Conservation (phyloP, 768 basidiomycete genomes). For the Auricularia sp. region DNA sequence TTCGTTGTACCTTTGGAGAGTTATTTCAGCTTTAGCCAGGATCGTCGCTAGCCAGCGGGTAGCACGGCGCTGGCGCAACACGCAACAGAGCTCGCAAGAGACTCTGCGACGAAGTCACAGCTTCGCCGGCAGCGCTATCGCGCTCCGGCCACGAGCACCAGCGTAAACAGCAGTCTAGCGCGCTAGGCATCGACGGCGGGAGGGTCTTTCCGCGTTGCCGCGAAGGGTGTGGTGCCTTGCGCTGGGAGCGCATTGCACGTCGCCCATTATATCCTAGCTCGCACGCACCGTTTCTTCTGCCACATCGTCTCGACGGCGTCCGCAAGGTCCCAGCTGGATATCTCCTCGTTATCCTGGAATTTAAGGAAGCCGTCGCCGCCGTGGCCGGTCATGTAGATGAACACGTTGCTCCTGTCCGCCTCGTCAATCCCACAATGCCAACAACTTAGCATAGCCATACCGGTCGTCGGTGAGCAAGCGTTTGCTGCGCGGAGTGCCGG, state of each 20-base stretch:
- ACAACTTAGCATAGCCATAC: too few relatives aligned
- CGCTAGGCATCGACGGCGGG: too few relatives aligned
- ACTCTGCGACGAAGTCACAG: too few relatives aligned
- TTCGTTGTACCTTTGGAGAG: conserved; percentile 66
- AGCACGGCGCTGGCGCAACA: too few relatives aligned
- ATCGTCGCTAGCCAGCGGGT: too few relatives aligned
- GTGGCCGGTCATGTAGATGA: conserved; percentile 97
- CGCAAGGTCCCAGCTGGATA: conserved; percentile 93
- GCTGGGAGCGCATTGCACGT: background rate
- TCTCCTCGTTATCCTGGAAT: conserved; percentile 98
- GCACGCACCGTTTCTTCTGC: conserved; percentile 76
- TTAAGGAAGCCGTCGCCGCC: conserved; percentile 98
- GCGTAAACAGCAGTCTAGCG: too few relatives aligned
- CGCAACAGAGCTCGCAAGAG: too few relatives aligned
- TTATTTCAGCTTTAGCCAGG: background rate
- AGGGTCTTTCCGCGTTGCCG: too few relatives aligned
- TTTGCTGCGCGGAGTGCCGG: conserved; percentile 82
- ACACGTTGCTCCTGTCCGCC: conserved; percentile 57
- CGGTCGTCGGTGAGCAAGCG: conserved; percentile 82
- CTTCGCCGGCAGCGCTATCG: too few relatives aligned
- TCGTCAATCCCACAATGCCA: too few relatives aligned
- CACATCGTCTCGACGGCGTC: conserved; percentile 99
- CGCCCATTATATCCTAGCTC: background rate
- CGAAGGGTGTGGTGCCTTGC: too few relatives aligned
- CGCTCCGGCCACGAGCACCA: too few relatives aligned